Conservation (phyloP, 2,329 filamentous ascomycete genomes). For the Cladosporium phlei region DNA sequence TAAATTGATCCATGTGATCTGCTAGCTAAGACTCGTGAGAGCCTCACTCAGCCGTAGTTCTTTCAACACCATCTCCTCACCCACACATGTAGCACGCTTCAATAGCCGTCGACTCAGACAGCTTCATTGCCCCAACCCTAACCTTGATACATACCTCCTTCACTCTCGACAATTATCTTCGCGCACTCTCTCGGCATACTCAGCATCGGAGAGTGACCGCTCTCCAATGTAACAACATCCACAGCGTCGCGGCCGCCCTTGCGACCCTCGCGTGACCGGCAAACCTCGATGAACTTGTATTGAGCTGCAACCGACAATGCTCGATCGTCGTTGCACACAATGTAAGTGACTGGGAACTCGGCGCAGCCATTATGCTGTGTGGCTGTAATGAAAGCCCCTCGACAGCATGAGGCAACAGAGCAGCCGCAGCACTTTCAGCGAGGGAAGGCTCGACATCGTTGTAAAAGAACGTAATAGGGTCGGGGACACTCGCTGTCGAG, state of each 20-base stretch:
- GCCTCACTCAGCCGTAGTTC: too few species aligned
- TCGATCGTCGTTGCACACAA: slow-evolving; percentile 18
- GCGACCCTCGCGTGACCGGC: neutral
- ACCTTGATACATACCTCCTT: too few species aligned
- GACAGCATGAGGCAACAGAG: slow-evolving; percentile 9
- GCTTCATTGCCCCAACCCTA: too few species aligned
- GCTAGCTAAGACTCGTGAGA: too few species aligned
- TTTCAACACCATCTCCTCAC: too few species aligned
- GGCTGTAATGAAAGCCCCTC: slow-evolving; percentile 12
- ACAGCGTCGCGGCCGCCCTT: slow-evolving; percentile 1
- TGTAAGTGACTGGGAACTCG: slow-evolving; percentile 17
- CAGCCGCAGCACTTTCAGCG: slow-evolving; percentile 16
- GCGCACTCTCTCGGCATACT: slow-evolving; percentile 17
- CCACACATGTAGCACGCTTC: too few species aligned
- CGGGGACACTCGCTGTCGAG: slow-evolving; percentile 11
- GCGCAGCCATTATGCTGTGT: slow-evolving; percentile 17
- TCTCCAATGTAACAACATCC: slow-evolving; percentile 15
- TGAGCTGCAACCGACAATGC: slow-evolving; percentile 10
- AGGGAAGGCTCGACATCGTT: slow-evolving; percentile 16
- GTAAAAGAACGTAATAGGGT: slow-evolving; percentile 18
- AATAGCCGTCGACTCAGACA: too few species aligned
- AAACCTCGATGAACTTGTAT: slow-evolving; percentile 9
- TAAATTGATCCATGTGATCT: too few species aligned
- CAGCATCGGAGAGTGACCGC: slow-evolving; percentile 20
- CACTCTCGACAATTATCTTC: slow-evolving; percentile 8